Evolutionary conservation across 768 basidiomycete genomes (phyloP), one percentile per base, ranked within the genome.

Genomic region (Vishniacozyma victoriae): DNA sequence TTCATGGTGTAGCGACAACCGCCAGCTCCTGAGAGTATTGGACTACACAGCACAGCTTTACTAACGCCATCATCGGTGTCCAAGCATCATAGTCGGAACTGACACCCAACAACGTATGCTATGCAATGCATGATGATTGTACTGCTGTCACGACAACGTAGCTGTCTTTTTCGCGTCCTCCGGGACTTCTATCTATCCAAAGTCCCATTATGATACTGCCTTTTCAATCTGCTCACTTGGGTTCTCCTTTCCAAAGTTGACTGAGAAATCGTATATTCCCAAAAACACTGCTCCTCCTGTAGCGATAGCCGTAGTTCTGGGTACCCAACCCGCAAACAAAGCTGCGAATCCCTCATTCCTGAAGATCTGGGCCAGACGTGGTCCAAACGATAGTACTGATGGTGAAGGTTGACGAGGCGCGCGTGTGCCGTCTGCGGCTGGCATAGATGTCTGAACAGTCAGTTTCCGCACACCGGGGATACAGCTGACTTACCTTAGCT

Each of bases 241-340:
- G 16, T 51, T 35, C n/a, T 42, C 36, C 12, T 54, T 44, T 2
- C 54, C 48, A 38, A 63, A 61, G 35, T 63, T 60, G 13, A 61
- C 55, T 5, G 54, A 50, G 22, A 61, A 52, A 40, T 99, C 93
- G 61, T 96, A 99, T 40, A 89, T 84, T n/a, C 95, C 95, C 20
- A 99, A 77, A 71, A 99, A 99, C 0, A 97, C 89, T 0, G 92
- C 91, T 2, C 95, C 95, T 2, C 95, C 95, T 2, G 87, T 83
- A 1, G 89, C 90, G 64, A 99, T 97, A 86, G 93, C 97, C 43
- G 95, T 68, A 31, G 92, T 96, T 67, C 95, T 80, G 20, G 93
- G 93, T 6, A 92, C 78, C 35, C 86, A 79, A 11, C 95, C 95
- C 4, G 85, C 73, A 65, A 93, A 96, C 4, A 99, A 75, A 3